These are phyloP conservation scores for Glarea lozoyensis DNA, from an alignment of 495 filamentous ascomycete species.

Conservation along the genomic window DNA sequence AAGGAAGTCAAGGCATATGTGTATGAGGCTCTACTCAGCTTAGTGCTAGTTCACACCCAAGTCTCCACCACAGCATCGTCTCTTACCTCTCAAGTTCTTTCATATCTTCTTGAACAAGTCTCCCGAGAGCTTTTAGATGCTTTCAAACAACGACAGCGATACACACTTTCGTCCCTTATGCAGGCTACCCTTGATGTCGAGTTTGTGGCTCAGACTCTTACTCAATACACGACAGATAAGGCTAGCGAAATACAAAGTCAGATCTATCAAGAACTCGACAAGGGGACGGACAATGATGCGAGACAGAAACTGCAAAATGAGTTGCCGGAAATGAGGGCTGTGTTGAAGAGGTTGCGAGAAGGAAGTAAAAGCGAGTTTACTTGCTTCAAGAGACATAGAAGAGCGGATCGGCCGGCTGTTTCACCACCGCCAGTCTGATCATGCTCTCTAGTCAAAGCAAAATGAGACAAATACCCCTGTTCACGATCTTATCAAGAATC, in stretches of 20 bases:
- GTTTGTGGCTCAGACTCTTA: conserved; percentile 89
- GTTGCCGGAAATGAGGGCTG: conserved; percentile 76
- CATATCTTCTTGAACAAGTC: conserved; percentile 69
- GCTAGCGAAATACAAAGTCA: conserved; percentile 70
- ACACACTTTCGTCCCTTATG: conserved; percentile 75
- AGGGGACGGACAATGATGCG: conserved; percentile 77
- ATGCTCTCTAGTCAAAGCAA: too few species aligned
- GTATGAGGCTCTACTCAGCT: conserved; percentile 69
- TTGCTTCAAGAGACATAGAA: conserved; percentile 51
- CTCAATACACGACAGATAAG: conserved; percentile 76
- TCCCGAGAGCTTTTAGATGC: conserved; percentile 60
- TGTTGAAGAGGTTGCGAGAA: conserved; percentile 76
- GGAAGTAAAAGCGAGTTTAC: conserved; percentile 78
- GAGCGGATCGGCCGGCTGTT: neutral
- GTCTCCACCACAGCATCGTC: conserved; percentile 71
- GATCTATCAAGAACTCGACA: conserved; percentile 84
- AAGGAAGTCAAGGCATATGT: conserved; percentile 77
- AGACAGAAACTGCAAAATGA: conserved; percentile 71
- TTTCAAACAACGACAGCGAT: conserved; percentile 57
- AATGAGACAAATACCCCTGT: too few species aligned
- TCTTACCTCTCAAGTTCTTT: conserved; percentile 66
- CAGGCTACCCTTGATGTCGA: conserved; percentile 96
- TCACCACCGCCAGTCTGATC: neutral
- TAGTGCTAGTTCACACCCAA: conserved; percentile 88
- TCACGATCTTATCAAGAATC: too few species aligned